phyloP scores from a whole-genome alignment of 2,329 filamentous ascomycete species.

The Fusarium torreyae region DNA sequence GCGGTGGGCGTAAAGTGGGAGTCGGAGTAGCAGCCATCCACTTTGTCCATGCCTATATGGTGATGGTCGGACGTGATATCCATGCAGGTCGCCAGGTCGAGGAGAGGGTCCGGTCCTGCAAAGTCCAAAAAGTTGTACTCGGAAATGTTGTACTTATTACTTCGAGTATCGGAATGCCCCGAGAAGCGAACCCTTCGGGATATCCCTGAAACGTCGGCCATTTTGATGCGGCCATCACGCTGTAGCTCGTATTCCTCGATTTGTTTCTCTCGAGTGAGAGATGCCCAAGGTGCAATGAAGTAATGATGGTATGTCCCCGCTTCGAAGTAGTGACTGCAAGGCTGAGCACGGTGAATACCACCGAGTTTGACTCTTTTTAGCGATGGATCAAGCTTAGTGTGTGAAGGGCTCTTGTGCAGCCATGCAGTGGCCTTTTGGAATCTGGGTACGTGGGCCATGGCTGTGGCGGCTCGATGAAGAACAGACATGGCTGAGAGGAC shows the following conservation, averaged over 20 bases:
- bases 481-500: slow-evolving; percentile 53
- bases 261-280: slow-evolving; percentile 32
- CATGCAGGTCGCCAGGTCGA: neutral
- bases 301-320: slow-evolving; percentile 50
- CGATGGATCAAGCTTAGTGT: slow-evolving; percentile 31
- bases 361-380: slow-evolving; percentile 57
- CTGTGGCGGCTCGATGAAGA: slow-evolving; percentile 53
- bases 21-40: slow-evolving; percentile 25
- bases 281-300: slow-evolving; percentile 51
- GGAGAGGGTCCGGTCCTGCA: slow-evolving; percentile 10
- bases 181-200: slow-evolving; percentile 21
- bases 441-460: slow-evolving; percentile 53
- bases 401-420: slow-evolving; percentile 48
- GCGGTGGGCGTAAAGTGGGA: slow-evolving; percentile 34
- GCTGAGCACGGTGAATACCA: slow-evolving; percentile 61
- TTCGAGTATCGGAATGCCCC: neutral
- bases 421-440: slow-evolving; percentile 54
- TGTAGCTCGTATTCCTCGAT: slow-evolving; percentile 45
- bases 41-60: slow-evolving; percentile 21
- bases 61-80: neutral
- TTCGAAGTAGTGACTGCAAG: slow-evolving; percentile 58
- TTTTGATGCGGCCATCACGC: slow-evolving; percentile 27
- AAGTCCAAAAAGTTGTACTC: slow-evolving; percentile 25
- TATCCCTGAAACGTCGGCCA: slow-evolving; percentile 23
- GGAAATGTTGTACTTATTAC: slow-evolving; percentile 4